A percentile compares a stretch with the other conserved stretches of the same genome.
Evolutionary conservation across 1,139 yeast genomes (phyloP).

Genomic region (Scheffersomyces lignicola): DNA sequence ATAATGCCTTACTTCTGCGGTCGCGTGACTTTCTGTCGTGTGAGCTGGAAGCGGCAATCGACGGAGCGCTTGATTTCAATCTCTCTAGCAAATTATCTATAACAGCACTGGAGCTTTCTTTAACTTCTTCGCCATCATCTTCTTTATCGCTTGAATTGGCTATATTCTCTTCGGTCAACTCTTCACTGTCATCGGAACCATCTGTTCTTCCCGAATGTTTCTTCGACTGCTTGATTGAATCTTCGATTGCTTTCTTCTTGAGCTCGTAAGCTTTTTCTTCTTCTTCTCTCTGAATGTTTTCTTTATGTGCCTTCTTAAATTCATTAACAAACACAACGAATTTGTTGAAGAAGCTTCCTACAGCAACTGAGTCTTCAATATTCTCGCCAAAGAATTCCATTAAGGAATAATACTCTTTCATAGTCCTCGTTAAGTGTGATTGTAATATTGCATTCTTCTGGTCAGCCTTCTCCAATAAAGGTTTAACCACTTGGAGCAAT

Average conservation of each 20-base stretch:
- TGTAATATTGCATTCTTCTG: conserved; percentile 57
- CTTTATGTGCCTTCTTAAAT: conserved; percentile 47
- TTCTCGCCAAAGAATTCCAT: conserved; percentile 88
- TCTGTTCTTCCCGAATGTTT: conserved; percentile 9
- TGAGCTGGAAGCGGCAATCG: conserved; percentile 18
- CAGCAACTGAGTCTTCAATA: conserved; percentile 50
- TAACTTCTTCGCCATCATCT: conserved; percentile 15
- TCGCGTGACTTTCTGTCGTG: conserved; percentile 22
- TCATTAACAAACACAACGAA: conserved; percentile 39
- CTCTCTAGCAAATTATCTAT: conserved; percentile 42
- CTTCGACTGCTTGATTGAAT: conserved; percentile 16
- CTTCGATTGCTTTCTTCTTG: conserved; percentile 37
- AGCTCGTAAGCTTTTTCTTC: conserved; percentile 43
- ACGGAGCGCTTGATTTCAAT: conserved; percentile 33
- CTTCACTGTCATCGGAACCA: neutral
- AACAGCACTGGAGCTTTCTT: conserved; percentile 23
- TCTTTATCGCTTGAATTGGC: conserved; percentile 12
- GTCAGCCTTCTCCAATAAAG: conserved; percentile 63
- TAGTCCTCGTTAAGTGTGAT: conserved; percentile 55
- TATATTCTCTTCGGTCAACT: conserved; percentile 10
- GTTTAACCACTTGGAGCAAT: conserved; percentile 46
- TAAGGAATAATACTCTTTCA: conserved; percentile 54
- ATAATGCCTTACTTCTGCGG: conserved; percentile 35
- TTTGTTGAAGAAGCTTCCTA: conserved; percentile 39
- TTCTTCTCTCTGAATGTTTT: conserved; percentile 48